Evolutionary conservation across 345 rosid genomes (phyloP).

Genomic region (Lumnitzera racemosa): DNA sequence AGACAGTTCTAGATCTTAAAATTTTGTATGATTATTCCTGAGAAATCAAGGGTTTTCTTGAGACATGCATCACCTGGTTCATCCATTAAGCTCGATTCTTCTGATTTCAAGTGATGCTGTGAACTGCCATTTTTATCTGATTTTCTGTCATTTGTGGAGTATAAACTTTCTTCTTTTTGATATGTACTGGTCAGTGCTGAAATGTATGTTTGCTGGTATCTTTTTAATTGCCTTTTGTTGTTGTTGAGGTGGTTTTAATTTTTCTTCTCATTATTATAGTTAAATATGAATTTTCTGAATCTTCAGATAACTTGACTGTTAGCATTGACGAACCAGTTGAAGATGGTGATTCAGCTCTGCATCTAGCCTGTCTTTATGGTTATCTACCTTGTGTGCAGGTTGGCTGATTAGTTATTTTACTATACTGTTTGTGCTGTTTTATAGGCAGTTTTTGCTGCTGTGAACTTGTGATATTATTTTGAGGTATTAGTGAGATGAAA

Average conservation of each 20-base stretch:
- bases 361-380: constrained; percentile 83
- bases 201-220: too few species aligned
- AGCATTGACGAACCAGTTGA: constrained; percentile 76
- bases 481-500: neutral
- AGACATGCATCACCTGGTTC: too few species aligned
- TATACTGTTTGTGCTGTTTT: neutral
- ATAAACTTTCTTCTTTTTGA: too few species aligned
- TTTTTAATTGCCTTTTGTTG: neutral
- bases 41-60: too few species aligned
- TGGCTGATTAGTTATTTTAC: neutral
- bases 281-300: constrained; percentile 3
- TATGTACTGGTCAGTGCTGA: too few species aligned
- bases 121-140: too few species aligned
- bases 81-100: too few species aligned
- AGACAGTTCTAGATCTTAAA: too few species aligned
- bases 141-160: too few species aligned
- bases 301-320: constrained; percentile 61
- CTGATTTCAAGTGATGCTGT: too few species aligned
- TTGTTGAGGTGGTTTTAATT: neutral
- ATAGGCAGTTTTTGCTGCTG: neutral
- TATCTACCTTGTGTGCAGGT: constrained; percentile 83
- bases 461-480: neutral
- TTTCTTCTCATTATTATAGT: neutral
- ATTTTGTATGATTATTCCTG: too few species aligned
- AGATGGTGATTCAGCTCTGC: constrained; percentile 91